Evolutionary conservation across 495 filamentous ascomycete species (phyloP), one percentile per base, ranked within the genome.

Genomic region (Aspergillus baeticus): DNA sequence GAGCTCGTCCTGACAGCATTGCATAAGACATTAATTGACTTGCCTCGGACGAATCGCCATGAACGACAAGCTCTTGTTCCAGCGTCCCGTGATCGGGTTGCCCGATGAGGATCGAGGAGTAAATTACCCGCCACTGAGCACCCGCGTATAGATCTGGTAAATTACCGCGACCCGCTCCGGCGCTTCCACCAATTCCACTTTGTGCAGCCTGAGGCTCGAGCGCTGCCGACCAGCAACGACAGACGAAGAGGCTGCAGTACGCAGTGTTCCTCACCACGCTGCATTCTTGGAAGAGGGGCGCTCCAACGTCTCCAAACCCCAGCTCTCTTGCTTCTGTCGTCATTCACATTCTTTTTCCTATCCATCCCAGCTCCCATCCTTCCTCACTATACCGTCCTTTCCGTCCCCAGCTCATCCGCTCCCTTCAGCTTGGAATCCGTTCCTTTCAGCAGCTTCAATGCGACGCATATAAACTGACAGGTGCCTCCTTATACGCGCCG

Each of bases 401-500:
- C 33, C 26, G 37, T 45, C 18, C 18, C 39, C 26, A 29, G 26
- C 34, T 39, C 46, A 38, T 39, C 43, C 11, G 18, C 37, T 58
- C 46, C 23, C 26, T 58, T 13, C 51, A 35, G 37, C 45, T 46
- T 43, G 33, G 15, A 50, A 22, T 37, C 23, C 54, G 38, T 47
- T 47, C 43, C 44, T 43, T 56, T 26, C 22, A 5, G 15, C 22
- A 26, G 49, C 26, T 57, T 61, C 62, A 61, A 68, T 65, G 57
- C 57, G 44, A 55, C 45, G 20, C 43, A 42, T 54, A 33, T 59
- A 55, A 35, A 60, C 58, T 45, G 44, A 48, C 31, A 59, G 57
- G 54, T 14, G 11, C 49, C 48, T 43, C 37, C 49, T 50, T 58
- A 55, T 61, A 59, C 58, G 56, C 61, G 57, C 65, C 49, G 55